Evolutionary conservation across 2,329 filamentous ascomycete species (phyloP), one percentile per base, ranked within the genome.

Genomic region (Hawksworthiomyces lignivorus): DNA sequence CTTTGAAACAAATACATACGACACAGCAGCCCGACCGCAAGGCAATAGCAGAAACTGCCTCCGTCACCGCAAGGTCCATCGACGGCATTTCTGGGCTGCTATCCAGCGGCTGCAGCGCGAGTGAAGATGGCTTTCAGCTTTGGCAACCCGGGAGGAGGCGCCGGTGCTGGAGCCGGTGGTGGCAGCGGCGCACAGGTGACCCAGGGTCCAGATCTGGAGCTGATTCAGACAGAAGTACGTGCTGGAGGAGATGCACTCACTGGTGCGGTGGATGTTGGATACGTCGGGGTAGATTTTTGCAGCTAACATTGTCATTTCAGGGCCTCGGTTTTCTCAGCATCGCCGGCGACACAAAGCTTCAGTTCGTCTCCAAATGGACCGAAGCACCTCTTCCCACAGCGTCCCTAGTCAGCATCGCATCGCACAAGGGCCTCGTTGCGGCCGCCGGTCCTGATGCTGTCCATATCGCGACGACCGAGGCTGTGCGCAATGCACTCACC

Each of bases 401-500:
- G 11, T 94, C 87, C 3, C 80, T 98, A 28, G 71, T 98, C 48
- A 84, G 83, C 57, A 75, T 97, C 51, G 88, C 90, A 41, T 82
- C 87, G 24, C 77, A 72, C 47, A 82, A 80, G 61, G 87, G 87
- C 30, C 72, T 98, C 18, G 70, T 96, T 41, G 90, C 90, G 22
- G 92, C 89, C 36, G 92, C 86, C 38, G 85, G 87, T 14, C 90
- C 90, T 28, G 82, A 94, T 54, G 73, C 74, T 37, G 72, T 98
- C 33, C 70, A 86, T 45, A 63, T 98, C 45, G 79, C 86, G 26
- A 80, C 75, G 3, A 94, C 90, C 12, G 80, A 89, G 41, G 73
- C 80, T 4, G 75, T 95, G 34, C 79, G 89, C 52, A 81, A 84
- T 49, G 80, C 84, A 3, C 90, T 94, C 56, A 70, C 75, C 44